Percentiles rank a stretch among this genome's conserved stretches.
Conservation (phyloP, 202 grass and related monocot species). For the Digitaria exilis region DNA sequence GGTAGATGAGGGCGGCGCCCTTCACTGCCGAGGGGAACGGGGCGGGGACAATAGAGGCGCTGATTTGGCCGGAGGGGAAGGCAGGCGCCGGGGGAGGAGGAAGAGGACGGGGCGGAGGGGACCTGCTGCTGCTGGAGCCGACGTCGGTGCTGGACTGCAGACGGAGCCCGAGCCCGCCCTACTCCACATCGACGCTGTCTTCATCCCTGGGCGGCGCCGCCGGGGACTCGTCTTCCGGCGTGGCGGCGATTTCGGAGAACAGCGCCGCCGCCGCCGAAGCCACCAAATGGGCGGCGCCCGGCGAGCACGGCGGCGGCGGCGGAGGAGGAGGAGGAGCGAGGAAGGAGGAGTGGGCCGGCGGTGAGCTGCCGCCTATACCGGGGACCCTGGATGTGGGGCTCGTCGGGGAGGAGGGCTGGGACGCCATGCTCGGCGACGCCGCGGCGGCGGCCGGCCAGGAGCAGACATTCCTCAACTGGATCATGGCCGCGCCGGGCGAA, state of each 20-base stretch:
- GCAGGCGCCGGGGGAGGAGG: neutral
- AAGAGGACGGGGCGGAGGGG: neutral
- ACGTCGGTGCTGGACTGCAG: conserved; percentile 69
- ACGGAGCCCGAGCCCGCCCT: conserved; percentile 57
- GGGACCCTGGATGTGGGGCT: conserved; percentile 38
- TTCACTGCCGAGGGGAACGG: conserved; percentile 60
- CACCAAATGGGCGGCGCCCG: conserved; percentile 40
- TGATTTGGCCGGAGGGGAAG: conserved; percentile 20
- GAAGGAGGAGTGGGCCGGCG: conserved; percentile 51
- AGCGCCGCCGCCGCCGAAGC: conserved; percentile 40
- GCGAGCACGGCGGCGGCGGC: conserved; percentile 36
- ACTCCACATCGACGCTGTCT: conserved; percentile 51
- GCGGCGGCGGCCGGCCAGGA: conserved; percentile 43
- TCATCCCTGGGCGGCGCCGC: conserved; percentile 49
- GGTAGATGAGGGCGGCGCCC: conserved; percentile 80
- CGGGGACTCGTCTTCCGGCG: conserved; percentile 36
- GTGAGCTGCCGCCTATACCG: conserved; percentile 64
- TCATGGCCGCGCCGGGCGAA: conserved; percentile 59
- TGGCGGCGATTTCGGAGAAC: conserved; percentile 57
- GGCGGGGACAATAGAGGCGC: conserved; percentile 4
- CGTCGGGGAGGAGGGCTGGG: conserved; percentile 49
- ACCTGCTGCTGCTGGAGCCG: conserved; percentile 44
- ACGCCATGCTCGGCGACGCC: conserved; percentile 57
- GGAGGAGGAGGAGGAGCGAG: conserved; percentile 28
- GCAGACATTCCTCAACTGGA: conserved; percentile 73